A percentile compares a stretch with the other conserved stretches of the same genome.
These are phyloP conservation scores for Backusella morwellensis DNA, from an alignment of 192 early-diverging fungal genomes.

Conservation along the genomic window DNA sequence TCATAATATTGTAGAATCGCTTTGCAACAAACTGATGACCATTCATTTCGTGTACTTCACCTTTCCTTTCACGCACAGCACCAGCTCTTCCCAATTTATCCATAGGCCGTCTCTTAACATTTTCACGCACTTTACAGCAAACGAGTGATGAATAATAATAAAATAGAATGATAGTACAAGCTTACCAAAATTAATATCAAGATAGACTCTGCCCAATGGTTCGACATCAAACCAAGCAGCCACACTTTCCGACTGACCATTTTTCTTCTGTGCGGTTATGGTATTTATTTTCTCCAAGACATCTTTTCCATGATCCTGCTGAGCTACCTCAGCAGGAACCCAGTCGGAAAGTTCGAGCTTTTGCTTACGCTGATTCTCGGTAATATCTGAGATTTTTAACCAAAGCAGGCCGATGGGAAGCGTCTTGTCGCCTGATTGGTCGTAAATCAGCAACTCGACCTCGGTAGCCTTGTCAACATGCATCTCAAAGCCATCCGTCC, in stretches of 20 bases:
- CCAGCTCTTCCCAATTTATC: conserved; percentile 69
- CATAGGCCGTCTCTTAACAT: conserved; percentile 41
- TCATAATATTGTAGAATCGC: conserved; percentile 96
- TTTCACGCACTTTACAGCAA: conserved; percentile 27
- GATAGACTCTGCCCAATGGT: conserved; percentile 83
- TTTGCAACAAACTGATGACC: conserved; percentile 91
- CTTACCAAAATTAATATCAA: conserved; percentile 83
- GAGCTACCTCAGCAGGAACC: conserved; percentile 43
- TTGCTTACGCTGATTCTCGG: conserved; percentile 75
- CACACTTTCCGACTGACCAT: conserved; percentile 41
- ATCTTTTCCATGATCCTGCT: conserved; percentile 10
- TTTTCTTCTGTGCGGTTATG: background rate
- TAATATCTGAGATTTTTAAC: conserved; percentile 93
- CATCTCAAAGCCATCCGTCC: conserved; percentile 86
- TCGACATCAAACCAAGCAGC: conserved; percentile 89
- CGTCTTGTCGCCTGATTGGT: conserved; percentile 45
- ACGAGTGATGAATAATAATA: too few species aligned
- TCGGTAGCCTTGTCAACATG: conserved; percentile 88
- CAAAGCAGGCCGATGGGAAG: conserved; percentile 82
- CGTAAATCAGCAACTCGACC: conserved; percentile 89
- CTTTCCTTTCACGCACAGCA: conserved; percentile 76
- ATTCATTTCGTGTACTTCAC: conserved; percentile 80
- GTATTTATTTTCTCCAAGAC: background rate
- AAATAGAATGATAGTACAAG: background rate
- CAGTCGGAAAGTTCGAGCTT: conserved; percentile 56